phyloP scores from a whole-genome alignment of 768 basidiomycete species.

The Amanita muscaria region DNA sequence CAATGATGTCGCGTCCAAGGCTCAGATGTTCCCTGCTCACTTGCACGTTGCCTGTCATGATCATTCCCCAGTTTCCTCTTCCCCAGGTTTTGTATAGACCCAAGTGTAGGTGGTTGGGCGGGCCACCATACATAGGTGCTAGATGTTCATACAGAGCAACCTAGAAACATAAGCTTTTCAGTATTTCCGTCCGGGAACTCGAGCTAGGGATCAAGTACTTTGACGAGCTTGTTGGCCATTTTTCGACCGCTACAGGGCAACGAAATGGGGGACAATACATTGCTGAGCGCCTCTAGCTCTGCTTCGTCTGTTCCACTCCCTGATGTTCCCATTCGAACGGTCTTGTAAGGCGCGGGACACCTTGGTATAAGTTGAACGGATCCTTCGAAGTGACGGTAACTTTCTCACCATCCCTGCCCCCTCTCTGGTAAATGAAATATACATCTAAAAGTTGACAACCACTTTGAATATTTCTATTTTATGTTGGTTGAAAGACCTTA shows the following conservation, averaged over 20 bases:
- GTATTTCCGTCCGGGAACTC: neutral
- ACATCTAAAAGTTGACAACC: no score
- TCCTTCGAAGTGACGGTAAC: no score
- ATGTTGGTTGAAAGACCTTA: no score
- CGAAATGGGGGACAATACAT: constrained; percentile 14
- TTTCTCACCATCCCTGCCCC: no score
- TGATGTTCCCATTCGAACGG: no score
- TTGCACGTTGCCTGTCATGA: constrained; percentile 82
- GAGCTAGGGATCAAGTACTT: constrained; percentile 27
- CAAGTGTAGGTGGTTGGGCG: constrained; percentile 58
- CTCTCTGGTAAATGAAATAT: no score
- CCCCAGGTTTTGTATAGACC: constrained; percentile 72
- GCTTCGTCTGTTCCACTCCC: no score
- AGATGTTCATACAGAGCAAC: constrained; percentile 90
- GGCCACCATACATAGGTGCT: constrained; percentile 52
- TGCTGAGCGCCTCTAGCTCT: neutral
- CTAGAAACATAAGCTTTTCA: constrained; percentile 30
- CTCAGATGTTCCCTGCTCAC: constrained; percentile 54
- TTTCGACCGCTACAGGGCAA: constrained; percentile 33
- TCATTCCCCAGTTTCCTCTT: constrained; percentile 73
- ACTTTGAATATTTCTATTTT: no score
- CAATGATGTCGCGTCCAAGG: constrained; percentile 63
- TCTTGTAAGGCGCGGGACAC: no score
- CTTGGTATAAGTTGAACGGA: no score
- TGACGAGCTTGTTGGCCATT: constrained; percentile 42